These are phyloP conservation scores for Xylaria sp. DNA, from an alignment of 2,329 filamentous ascomycete species.

Conservation along the genomic window DNA sequence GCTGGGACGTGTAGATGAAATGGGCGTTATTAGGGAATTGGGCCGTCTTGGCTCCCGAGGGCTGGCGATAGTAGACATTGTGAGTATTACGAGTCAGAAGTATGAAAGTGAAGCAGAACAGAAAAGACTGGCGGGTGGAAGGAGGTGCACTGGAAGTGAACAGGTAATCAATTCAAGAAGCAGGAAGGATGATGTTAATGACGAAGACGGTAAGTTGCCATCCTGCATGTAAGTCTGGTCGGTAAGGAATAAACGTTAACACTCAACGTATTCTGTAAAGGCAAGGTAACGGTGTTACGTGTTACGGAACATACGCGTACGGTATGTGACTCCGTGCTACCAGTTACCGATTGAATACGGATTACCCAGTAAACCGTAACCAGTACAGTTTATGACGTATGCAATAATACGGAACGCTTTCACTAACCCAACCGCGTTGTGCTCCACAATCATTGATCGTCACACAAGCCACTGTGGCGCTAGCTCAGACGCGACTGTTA, in stretches of 20 bases:
- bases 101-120: background rate
- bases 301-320: background rate
- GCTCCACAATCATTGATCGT: background rate
- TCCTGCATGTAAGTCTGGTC: no score
- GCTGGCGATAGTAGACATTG: conserved; percentile 61
- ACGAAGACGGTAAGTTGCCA: background rate
- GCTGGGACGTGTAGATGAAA: conserved; percentile 70
- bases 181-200: background rate
- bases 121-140: background rate
- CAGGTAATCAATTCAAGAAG: background rate
- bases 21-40: conserved; percentile 54
- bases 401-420: background rate
- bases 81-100: background rate
- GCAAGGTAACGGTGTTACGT: background rate
- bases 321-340: background rate
- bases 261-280: background rate
- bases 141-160: background rate
- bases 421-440: background rate
- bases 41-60: conserved; percentile 57
- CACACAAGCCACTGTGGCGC: conserved; percentile 27
- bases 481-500: background rate
- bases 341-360: background rate
- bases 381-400: no score
- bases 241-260: no score
- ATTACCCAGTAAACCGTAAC: no score